A percentile compares a stretch with the other conserved stretches of the same genome.
phyloP scores from a whole-genome alignment of 2,329 filamentous ascomycete genomes.

The Graphilbum fragrans region DNA sequence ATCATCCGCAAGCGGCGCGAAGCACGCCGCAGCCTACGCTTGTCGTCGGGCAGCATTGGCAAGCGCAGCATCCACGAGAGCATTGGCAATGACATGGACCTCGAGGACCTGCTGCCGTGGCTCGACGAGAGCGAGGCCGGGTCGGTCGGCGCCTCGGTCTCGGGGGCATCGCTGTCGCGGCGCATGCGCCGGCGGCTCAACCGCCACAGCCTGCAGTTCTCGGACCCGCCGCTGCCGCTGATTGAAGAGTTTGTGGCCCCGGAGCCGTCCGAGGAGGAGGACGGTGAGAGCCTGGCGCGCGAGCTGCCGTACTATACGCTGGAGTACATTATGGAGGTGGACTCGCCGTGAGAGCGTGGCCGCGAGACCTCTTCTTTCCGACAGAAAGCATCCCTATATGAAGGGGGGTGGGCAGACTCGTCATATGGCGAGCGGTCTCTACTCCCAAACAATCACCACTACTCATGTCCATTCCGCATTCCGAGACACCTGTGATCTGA shows the following conservation, averaged over 20 bases:
- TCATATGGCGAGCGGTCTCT: too few species aligned
- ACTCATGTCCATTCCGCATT: too few species aligned
- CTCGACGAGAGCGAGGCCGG: constrained; percentile 27
- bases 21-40: constrained; percentile 29
- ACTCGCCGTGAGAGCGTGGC: constrained; percentile 18
- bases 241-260: constrained; percentile 44
- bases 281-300: constrained; percentile 28
- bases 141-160: too few species aligned
- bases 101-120: constrained; percentile 21
- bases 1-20: constrained; percentile 29
- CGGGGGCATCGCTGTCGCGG: too few species aligned
- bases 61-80: constrained; percentile 41
- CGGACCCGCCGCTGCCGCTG: constrained; percentile 34
- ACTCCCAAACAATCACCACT: too few species aligned
- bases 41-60: constrained; percentile 40
- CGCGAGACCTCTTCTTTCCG: too few species aligned
- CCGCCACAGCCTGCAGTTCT: constrained; percentile 34
- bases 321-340: constrained; percentile 40
- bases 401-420: too few species aligned
- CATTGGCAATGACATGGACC: constrained; percentile 35
- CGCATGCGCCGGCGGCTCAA: constrained; percentile 33
- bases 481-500: too few species aligned
- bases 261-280: constrained; percentile 17
- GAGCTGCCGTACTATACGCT: constrained; percentile 38
- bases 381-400: too few species aligned